Base-by-base conservation (phyloP, 352 stramenopile genomes). In the Sclerospora graminicola region DNA sequence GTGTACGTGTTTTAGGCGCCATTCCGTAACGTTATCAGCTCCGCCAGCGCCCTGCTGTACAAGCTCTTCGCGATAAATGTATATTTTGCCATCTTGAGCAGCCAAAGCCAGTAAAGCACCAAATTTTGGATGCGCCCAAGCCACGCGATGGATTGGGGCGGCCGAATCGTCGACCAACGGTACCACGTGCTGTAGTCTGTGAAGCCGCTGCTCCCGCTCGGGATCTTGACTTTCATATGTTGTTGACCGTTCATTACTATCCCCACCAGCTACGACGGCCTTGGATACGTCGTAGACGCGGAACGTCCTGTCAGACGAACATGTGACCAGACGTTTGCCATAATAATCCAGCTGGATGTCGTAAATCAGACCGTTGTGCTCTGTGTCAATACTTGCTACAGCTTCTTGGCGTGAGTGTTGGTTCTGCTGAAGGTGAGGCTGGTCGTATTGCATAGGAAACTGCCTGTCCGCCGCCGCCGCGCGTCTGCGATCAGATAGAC, bases 261-360 rank as follows among this genome's bases (percentile, higher is more conserved):
- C 44, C 8, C 48, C 41, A 6, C 34, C 19, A 0, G 60, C 41
- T 2, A 57, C 52, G 0, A 74, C 76, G 10, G 78, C 61, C 26
- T 65, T 65, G 0, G 73, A 80, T 26, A 89, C 72, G 47, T 90
- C 77, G 56, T 89, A 93, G 26, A 93, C 54, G 45, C 78, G 77
- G 50, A 93, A 89, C 34, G 79, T 88, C 47, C 78, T 70, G 54
- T 93, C 82, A 13, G 62, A 71, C 21, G 82, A 93, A 55, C 79
- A 90, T 34, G 82, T 89, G 21, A 53, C 75, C 32, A 93, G 59
- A 19, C 76, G 75, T 48, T 91, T 89, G 51, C 79, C 77, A 48
- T 93, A 89, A 51, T 91, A 93, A 46, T 93, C 79, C 46, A 93
- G 65, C 58, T 93, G 80, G 24, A 91, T 88, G 60, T 93, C 82